Base-by-base conservation (phyloP, 306 rosid species). In the Castanea sativa region DNA sequence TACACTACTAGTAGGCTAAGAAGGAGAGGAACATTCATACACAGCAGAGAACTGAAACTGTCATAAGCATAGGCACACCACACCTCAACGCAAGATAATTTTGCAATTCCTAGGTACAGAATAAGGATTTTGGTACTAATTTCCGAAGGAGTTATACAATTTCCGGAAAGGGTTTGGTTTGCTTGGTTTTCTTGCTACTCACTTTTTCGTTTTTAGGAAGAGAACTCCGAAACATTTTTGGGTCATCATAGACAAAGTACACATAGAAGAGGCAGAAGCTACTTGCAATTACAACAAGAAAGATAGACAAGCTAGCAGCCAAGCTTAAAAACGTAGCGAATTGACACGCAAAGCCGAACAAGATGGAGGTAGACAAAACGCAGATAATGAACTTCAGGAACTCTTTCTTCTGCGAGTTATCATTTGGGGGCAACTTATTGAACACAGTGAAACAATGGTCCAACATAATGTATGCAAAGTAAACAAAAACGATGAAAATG, bases 201-300 rank as follows among this genome's bases (percentile, higher is more conserved):
- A 8, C 15, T 32, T 18, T 67, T 10, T 35, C 51, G 2, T 45
- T 38, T 38, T 29, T 35, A 8, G 72, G 21, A 16, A 5, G 11
- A 63, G 25, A 3, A 32, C 32, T 1, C 11, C 10, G 19, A 43
- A 11, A 18, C 72, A 14, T 12, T 14, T 23, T 27, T 35, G 45
- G 64, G 45, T 76, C 58, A 3, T 55, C 82, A 0, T 25, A 4
- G 60, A 84, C 13, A 64, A 71, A 76, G 70, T 65, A 77, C 8
- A 35, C 75, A 19, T 43, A 76, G 73, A 80, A 76, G n/a, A 80
- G 38, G 61, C 25, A 68, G 12, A 32, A 69, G 45, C 73, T 84
- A 52, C 29, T 25, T 3, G 73, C 76, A 45, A 49, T 29, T 23
- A 75, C 81, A 1, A 67, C 0, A 18, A 10, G 60, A 23, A 41